Evolutionary conservation across 768 basidiomycete genomes (phyloP), one percentile per base, ranked within the genome.

Genomic region (Porphyrellus cyaneotinctus): DNA sequence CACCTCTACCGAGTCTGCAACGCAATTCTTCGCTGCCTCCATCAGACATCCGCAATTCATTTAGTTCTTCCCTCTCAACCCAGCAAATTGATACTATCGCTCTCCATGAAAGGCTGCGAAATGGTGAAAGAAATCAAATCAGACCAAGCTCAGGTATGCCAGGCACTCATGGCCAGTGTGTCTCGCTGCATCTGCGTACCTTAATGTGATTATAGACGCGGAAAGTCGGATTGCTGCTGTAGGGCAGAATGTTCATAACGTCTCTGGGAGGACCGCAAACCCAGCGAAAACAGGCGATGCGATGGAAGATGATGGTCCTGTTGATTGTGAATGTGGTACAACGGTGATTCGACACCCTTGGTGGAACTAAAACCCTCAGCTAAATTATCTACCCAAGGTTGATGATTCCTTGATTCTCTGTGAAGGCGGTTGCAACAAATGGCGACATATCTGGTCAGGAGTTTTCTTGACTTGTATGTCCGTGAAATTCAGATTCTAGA

Each of bases 361-460:
- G 49, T 24, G 43, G 47, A 28, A 42, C 26, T 6, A 24, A 26
- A 41, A 17, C 18, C 7, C 24, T 28, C 32, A 17, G 17, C 43
- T 53, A 26, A 62, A 33, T 43, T 1, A 30, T 53, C 13, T 37
- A 14, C 18, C 44, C 20, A 39, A 89, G 86, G 61, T 74, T 15
- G 82, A 84, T 26, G 85, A 85, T 56, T 74, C 78, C 22, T 62
- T 58, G 26, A 77, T 81, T 51, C 75, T 80, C 50, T 92, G 89
- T 61, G 87, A 91, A 53, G 83, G 82, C 10, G 80, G 75, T n/a
- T 91, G 90, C 67, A 73, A 73, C 17, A 78, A 73, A 52, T 90
- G 88, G 88, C 85, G 79, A 63, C 90, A 92, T 65, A 60, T 83
- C 38, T 92, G 89, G 89, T 89, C 49, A 49, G 79, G 63, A 52